Evolutionary conservation across 192 early-diverging fungal species (phyloP), one percentile per base, ranked within the genome.

Genomic region (Backusella circina): DNA sequence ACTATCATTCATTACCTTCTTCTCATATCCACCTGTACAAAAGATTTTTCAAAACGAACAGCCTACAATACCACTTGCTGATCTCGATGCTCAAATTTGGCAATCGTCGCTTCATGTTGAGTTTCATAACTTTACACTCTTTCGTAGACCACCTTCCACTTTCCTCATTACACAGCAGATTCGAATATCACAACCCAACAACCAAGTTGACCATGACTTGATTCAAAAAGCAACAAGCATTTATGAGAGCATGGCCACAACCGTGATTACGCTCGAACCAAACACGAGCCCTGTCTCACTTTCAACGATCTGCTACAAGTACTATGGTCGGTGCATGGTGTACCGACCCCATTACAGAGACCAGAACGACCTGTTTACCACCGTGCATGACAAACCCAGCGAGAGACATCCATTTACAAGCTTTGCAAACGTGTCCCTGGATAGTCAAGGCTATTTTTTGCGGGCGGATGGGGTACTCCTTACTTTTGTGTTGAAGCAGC

Each of bases 401-500:
- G 21, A 47, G 13, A 3, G 15, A 18, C 69, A 82, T 23, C 77
- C 80, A 1, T 44, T 54, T n/a, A 41, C 80, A 3, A 35, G 75
- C 26, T 78, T 75, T 65, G 74, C 77, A 15, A 77, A 78, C 39
- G 50, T 70, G 7, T 51, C 77, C 3, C 26, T 75, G 38, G 72
- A 82, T 54, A 33, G 5, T 2, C 28, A 67, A 16, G 77, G 73
- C 3, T 32, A 70, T 18, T 35, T 83, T 31, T 51, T 79, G 6
- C 31, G 72, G 5, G 88, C 90, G 3, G 79, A 85, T 28, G 86
- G 85, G 3, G 73, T 91, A 16, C 50, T 91, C 12, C 41, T 91
- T 28, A 91, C 88, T 15, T 88, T 82, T 71, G 80, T 90, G 21
- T 75, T 91, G 21, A 77, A 84, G 54, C 54, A 61, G 23, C 0